Base-by-base conservation (phyloP, 2,329 filamentous ascomycete species). In the Cephalotrichum gorgonifer region DNA sequence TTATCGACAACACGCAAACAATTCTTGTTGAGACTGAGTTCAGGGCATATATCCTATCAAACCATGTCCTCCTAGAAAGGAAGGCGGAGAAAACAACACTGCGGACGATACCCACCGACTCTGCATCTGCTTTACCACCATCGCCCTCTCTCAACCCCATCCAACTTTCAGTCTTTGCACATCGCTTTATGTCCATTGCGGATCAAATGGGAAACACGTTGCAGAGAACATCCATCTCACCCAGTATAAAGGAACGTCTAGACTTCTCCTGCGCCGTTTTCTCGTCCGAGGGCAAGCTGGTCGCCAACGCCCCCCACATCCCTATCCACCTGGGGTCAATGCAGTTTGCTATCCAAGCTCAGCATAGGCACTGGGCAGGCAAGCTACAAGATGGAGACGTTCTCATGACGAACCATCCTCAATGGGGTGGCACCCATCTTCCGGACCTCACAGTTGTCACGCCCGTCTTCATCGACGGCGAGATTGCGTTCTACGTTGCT, bases 11-110 rank as follows among this genome's bases (percentile, higher is more conserved):
- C 39, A 42, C 39, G 48, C n/a, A 42, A n/a, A 97, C 91, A 0
- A 93, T 97, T 54, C 87, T 96, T 0, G 82, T 96, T 3, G 86
- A 87, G 0, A 90, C 90, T 0, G 78, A 78, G 27, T 79, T 88
- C 2, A 79, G 80, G 22, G 91, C 90, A 0, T 67, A 89, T 25
- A 73, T 95, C 30, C 81, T 95, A n/a, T 76, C 88, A 53, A 95
- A 88, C 0, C 91, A 95, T 58, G 88, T 96, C 7, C 76, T 96
- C 6, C 90, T 96, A 59, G 88, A 95, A 54, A 77, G 93, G 35
- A 79, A 22, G 17, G n/a, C 35, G 2, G 15, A 39, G 12, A 14
- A 20, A n/a, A n/a, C 17, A 17, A 15, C 23, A 9, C 25, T 5
- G 23, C 9, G 30, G n/a, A 9, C 46, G n/a, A 11, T 12, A 15